Evolutionary conservation across 1,284 basidiomycete species (phyloP).

Genomic region (Crepidotus sp.): DNA sequence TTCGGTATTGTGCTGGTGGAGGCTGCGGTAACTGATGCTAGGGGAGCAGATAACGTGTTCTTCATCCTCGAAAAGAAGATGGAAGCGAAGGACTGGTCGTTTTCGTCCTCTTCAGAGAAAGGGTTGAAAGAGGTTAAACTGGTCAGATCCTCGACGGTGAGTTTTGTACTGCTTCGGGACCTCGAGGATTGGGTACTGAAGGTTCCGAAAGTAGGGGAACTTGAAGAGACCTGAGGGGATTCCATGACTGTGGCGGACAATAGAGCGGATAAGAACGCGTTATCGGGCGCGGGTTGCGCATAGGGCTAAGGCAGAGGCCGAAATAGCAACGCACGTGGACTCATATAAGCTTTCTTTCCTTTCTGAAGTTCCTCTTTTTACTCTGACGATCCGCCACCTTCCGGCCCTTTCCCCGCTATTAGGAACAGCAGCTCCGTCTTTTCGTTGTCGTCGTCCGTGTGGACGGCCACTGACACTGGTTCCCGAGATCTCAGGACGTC

Average conservation of each 20-base stretch:
- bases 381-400: too few relatives aligned
- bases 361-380: background rate
- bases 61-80: conserved; percentile 71
- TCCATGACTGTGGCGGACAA: conserved; percentile 13
- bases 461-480: background rate
- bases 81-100: conserved; percentile 71
- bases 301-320: background rate
- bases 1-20: conserved; percentile 23
- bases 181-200: conserved; percentile 39
- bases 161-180: conserved; percentile 54
- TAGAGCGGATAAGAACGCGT: conserved; percentile 17
- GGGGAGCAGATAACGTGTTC: conserved; percentile 59
- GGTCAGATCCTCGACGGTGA: conserved; percentile 55
- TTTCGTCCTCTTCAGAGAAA: conserved; percentile 79
- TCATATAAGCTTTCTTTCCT: too few relatives aligned
- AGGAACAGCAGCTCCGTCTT: background rate
- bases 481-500: background rate
- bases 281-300: conserved; percentile 8
- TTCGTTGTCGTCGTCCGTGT: background rate
- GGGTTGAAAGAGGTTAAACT: conserved; percentile 77
- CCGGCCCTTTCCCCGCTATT: too few relatives aligned
- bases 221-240: conserved; percentile 27
- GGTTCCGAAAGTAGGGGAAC: conserved; percentile 32
- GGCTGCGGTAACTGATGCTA: conserved; percentile 40
- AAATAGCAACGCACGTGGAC: too few relatives aligned